Evolutionary conservation across 257 asterid genomes (phyloP).

Genomic region (Solanum neorickii): DNA sequence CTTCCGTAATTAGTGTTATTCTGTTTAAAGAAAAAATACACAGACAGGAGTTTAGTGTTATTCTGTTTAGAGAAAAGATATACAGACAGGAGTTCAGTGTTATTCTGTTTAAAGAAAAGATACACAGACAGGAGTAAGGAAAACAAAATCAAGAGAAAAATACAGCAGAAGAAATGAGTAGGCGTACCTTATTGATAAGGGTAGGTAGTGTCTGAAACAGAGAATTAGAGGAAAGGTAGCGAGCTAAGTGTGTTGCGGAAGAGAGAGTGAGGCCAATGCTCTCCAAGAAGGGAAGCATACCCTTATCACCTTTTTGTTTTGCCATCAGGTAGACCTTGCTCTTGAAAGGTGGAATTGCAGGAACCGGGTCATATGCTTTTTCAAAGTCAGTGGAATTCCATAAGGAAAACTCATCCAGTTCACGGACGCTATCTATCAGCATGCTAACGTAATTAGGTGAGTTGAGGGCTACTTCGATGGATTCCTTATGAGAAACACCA

Average conservation of each 20-base stretch:
- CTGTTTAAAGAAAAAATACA: neutral
- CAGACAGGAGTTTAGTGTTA: neutral
- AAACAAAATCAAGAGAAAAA: neutral
- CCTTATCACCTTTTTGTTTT: constrained; percentile 73
- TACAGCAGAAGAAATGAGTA: neutral
- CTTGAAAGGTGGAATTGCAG: constrained; percentile 13
- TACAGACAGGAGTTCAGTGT: too few relatives aligned
- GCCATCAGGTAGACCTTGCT: constrained; percentile 54
- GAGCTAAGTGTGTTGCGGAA: constrained; percentile 65
- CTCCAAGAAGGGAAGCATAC: constrained; percentile 73
- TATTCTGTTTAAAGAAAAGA: too few relatives aligned
- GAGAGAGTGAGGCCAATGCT: constrained; percentile 73
- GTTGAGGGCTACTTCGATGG: constrained; percentile 37
- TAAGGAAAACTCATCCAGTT: constrained; percentile 46
- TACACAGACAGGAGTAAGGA: neutral
- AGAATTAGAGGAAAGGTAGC: constrained; percentile 43
- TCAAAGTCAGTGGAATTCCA: constrained; percentile 31
- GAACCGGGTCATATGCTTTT: neutral
- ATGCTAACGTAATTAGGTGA: constrained; percentile 52
- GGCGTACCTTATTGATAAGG: constrained; percentile 48
- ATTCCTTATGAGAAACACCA: constrained; percentile 55
- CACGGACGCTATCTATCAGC: constrained; percentile 63
- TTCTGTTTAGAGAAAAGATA: too few relatives aligned
- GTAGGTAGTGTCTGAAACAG: constrained; percentile 27
- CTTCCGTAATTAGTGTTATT: neutral